Conservation (phyloP, 805 yeast species). For the Kazachstania martiniae region DNA sequence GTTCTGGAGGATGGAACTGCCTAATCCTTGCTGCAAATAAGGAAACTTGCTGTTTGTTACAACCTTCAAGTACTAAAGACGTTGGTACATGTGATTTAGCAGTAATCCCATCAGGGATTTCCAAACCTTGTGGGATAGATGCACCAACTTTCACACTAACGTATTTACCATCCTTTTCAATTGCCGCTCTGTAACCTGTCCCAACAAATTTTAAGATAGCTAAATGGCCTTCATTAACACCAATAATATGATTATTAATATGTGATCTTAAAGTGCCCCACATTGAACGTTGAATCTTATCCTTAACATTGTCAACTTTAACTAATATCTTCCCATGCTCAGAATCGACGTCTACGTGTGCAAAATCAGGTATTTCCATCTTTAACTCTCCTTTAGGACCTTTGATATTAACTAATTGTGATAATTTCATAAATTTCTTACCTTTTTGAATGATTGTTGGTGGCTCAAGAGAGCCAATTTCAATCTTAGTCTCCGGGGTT, state of each 20-base stretch:
- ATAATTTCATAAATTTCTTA: conserved; percentile 41
- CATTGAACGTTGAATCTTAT: conserved; percentile 68
- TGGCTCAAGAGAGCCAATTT: conserved; percentile 33
- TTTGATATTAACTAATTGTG: conserved; percentile 45
- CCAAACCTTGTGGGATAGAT: conserved; percentile 66
- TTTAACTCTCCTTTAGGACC: conserved; percentile 73
- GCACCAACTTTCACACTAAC: conserved; percentile 81
- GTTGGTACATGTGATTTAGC: conserved; percentile 80
- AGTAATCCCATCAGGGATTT: conserved; percentile 64
- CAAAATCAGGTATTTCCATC: conserved; percentile 61
- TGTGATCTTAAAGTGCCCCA: conserved; percentile 92
- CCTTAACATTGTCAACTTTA: conserved; percentile 42
- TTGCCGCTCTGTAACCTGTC: conserved; percentile 86
- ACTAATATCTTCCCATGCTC: conserved; percentile 35
- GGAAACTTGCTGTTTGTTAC: conserved; percentile 77
- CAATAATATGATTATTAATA: conserved; percentile 66
- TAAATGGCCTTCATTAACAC: conserved; percentile 89
- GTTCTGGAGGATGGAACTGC: conserved; percentile 89
- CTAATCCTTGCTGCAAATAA: conserved; percentile 83
- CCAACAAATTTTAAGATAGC: conserved; percentile 85
- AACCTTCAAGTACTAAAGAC: conserved; percentile 74
- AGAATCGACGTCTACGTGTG: conserved; percentile 30
- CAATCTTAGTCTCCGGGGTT: conserved; percentile 44
- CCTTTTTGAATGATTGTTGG: conserved; percentile 62
- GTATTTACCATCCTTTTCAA: conserved; percentile 49